Evolutionary conservation across 2,329 filamentous ascomycete genomes (phyloP), one percentile per base, ranked within the genome.

Genomic region (Huntiella bhutanensis): DNA sequence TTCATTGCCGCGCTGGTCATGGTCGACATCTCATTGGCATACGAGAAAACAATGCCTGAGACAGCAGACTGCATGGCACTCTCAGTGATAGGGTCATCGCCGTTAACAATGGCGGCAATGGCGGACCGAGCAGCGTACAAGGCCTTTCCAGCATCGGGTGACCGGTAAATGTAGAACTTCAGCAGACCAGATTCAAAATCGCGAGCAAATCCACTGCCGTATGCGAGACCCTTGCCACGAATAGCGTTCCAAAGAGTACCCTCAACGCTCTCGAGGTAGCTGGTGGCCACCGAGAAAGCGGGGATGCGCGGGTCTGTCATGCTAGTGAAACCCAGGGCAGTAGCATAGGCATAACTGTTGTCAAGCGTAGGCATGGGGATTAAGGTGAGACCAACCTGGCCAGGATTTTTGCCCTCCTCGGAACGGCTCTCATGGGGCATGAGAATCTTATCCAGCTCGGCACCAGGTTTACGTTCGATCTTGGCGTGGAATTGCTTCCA

Each of bases 221-320:
- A 98, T 0, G 91, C 91, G 45, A 96, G 77, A 39, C 91, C 91
- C 38, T 84, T 91, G 47, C 91, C 91, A 41, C 91, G 84, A 42
- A 96, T 82, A 0, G 85, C 84, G 52, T 81, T 81, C 88, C 91
- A 96, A 32, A 98, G 74, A 1, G 91, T 91, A 0, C 91, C 91
- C 61, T 98, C 91, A 13, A 92, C 82, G 1, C 86, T 79, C 57
- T 95, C 87, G 51, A 98, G 79, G 58, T 95, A 96, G 15, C 86
- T 78, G 43, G 86, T 75, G 1, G 88, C 86, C 5, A 98, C 87
- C 59, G 93, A 75, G 44, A 94, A 70, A 2, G 87, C 79, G 0
- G 91, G 86, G 1, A 96, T 68, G 12, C 75, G 71, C 0, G 86
- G 79, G 55, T 95, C 80, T 3, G 72, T 69, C 57, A 81, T 87